Conservation (phyloP, 192 early-diverging fungal species). For the Coemansia sp. region DNA sequence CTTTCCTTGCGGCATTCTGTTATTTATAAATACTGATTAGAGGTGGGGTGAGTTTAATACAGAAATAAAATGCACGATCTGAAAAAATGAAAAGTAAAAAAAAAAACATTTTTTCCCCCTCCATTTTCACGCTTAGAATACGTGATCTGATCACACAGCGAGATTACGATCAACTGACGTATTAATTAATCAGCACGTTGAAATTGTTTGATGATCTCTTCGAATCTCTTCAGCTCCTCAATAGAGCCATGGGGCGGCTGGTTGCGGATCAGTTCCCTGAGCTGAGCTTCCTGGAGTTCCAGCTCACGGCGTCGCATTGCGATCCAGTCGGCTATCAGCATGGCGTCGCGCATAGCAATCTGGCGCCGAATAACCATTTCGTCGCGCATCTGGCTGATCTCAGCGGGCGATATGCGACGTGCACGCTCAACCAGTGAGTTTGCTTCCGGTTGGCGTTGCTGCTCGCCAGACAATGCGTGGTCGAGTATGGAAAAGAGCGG, state of each 20-base stretch:
- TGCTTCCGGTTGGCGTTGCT: neutral
- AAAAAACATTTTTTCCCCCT: neutral
- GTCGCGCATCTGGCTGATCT: constrained; percentile 28
- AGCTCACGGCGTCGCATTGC: constrained; percentile 37
- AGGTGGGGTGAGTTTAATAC: neutral
- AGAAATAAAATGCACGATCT: neutral
- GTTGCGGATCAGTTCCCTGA: constrained; percentile 14
- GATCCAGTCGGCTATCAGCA: constrained; percentile 37
- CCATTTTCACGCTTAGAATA: too few relatives aligned
- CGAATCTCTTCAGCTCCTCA: neutral
- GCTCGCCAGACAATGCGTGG: constrained; percentile 17
- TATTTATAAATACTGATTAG: neutral
- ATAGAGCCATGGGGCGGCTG: neutral
- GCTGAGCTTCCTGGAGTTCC: constrained; percentile 25
- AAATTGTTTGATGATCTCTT: neutral
- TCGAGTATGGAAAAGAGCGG: constrained; percentile 38
- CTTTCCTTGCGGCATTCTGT: constrained; percentile 45
- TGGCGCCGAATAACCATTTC: constrained; percentile 31
- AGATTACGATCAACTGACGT: neutral
- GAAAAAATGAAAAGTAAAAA: neutral
- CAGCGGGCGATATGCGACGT: constrained; percentile 16
- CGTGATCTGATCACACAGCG: neutral
- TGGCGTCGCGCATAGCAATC: constrained; percentile 34
- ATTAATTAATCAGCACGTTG: neutral
- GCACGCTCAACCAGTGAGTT: constrained; percentile 12